Evolutionary conservation across 139 green algal species (phyloP).

Genomic region (Micractinium conductrix): DNA sequence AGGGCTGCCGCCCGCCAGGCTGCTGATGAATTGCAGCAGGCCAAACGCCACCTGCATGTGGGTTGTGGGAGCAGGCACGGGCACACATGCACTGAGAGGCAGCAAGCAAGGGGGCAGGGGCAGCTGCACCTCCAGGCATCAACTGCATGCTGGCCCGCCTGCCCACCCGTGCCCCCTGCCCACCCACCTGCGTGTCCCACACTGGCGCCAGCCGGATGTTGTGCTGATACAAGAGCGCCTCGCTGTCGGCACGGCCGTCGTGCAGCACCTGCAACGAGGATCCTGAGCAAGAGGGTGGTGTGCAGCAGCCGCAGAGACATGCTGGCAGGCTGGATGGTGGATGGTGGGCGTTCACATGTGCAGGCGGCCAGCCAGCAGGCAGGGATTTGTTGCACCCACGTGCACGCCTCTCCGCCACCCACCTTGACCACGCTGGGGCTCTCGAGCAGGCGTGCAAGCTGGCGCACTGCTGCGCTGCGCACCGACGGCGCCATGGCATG

Average conservation of each 20-base stretch:
- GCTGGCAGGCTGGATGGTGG: not conserved
- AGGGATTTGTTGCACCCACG: not conserved
- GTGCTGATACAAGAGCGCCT: constrained; percentile 36
- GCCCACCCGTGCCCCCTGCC: not conserved
- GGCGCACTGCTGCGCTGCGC: not conserved
- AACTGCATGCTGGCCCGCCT: not conserved
- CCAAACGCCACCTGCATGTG: constrained; percentile 14
- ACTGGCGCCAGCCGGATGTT: not conserved
- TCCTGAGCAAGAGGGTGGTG: not conserved
- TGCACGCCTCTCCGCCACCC: not conserved
- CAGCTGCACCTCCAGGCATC: not conserved
- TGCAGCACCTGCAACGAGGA: constrained; percentile 24
- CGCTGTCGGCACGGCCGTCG: constrained; percentile 27
- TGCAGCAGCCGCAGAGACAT: not conserved
- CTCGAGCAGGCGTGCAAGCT: constrained; percentile 11
- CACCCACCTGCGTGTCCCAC: constrained; percentile 28
- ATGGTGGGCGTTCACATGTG: not conserved
- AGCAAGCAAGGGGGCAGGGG: not conserved
- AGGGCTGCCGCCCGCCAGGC: not conserved
- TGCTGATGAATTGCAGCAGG: constrained; percentile 15
- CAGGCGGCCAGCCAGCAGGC: not conserved
- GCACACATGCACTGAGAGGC: not conserved
- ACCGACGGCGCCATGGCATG: not conserved
- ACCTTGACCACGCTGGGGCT: not conserved
- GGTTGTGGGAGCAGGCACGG: not conserved